Conservation (phyloP, 2,329 filamentous ascomycete genomes). For the Stromatinia cepivora region DNA sequence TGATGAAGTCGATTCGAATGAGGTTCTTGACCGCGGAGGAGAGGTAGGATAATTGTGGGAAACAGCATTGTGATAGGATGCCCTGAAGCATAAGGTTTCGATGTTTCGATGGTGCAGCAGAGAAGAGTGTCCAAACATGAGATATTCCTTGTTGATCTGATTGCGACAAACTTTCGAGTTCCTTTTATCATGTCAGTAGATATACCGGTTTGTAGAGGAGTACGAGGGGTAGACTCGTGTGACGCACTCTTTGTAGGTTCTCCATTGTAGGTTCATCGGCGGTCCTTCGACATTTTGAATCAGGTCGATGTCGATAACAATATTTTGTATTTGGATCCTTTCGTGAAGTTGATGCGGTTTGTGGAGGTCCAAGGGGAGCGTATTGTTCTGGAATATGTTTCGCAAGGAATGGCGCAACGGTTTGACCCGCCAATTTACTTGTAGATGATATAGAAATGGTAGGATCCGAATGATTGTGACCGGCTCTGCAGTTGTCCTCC, state of each 20-base stretch:
- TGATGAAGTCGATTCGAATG: conserved; percentile 95
- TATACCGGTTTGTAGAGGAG: not conserved
- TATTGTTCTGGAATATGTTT: conserved; percentile 90
- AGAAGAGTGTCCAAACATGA: conserved; percentile 97
- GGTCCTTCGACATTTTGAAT: conserved; percentile 88
- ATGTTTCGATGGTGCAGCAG: conserved; percentile 89
- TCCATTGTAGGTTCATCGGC: conserved; percentile 97
- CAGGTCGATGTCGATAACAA: conserved; percentile 92
- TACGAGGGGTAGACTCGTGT: not conserved
- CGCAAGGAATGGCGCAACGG: conserved; percentile 70
- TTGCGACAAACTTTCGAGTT: conserved; percentile 77
- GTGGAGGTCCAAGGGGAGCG: conserved; percentile 65
- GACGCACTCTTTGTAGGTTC: conserved; percentile 77
- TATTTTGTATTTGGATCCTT: conserved; percentile 78
- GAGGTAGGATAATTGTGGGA: conserved; percentile 91
- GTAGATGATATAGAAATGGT: conserved; percentile 37
- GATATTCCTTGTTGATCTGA: conserved; percentile 93
- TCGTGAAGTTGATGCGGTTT: conserved; percentile 43
- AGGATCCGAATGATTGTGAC: conserved; percentile 30
- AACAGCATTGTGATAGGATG: conserved; percentile 94
- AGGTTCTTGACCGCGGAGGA: conserved; percentile 89
- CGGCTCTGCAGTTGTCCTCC: conserved; percentile 35
- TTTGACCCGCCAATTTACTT: conserved; percentile 37
- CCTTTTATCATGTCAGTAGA: conserved; percentile 48
- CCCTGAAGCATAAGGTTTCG: conserved; percentile 95